A percentile compares a stretch with the other conserved stretches of the same genome.
Conservation (phyloP, 1,284 basidiomycete genomes). For the Chondrostereum purpureum region DNA sequence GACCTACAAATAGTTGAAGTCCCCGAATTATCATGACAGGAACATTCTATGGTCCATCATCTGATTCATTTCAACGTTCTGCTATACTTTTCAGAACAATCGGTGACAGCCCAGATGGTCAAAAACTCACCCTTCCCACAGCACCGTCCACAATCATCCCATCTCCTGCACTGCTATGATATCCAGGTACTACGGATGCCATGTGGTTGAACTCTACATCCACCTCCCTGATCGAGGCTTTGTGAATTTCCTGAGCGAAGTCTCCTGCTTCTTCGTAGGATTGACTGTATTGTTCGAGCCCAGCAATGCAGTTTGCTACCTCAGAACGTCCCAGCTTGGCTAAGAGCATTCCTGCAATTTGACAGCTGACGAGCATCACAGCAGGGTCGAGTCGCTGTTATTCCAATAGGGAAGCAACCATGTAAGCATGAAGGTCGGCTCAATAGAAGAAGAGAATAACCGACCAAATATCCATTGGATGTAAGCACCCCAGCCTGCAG, state of each 20-base stretch:
- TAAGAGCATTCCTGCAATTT: constrained; percentile 76
- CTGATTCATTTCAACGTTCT: no score
- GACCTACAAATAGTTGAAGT: no score
- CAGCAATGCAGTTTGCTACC: constrained; percentile 75
- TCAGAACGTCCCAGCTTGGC: constrained; percentile 78
- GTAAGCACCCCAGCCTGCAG: constrained; percentile 68
- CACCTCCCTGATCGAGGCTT: constrained; percentile 41
- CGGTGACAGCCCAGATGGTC: no score
- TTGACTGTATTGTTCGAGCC: constrained; percentile 80
- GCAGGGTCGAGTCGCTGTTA: constrained; percentile 69
- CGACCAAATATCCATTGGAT: constrained; percentile 76
- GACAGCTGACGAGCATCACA: constrained; percentile 80
- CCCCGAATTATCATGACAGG: no score
- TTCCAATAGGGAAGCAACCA: constrained; percentile 2
- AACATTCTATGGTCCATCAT: no score
- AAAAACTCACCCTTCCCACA: constrained; percentile 10
- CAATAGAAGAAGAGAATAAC: constrained; percentile 16
- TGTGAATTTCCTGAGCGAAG: constrained; percentile 63
- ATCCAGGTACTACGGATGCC: constrained; percentile 34
- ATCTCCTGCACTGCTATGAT: constrained; percentile 14
- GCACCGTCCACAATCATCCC: constrained; percentile 18
- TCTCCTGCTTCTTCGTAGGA: constrained; percentile 83
- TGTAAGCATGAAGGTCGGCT: constrained; percentile 9
- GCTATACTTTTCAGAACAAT: no score
- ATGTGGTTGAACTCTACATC: constrained; percentile 51